Evolutionary conservation across 345 rosid species (phyloP), one percentile per base, ranked within the genome.

Genomic region (Gossypium australe): DNA sequence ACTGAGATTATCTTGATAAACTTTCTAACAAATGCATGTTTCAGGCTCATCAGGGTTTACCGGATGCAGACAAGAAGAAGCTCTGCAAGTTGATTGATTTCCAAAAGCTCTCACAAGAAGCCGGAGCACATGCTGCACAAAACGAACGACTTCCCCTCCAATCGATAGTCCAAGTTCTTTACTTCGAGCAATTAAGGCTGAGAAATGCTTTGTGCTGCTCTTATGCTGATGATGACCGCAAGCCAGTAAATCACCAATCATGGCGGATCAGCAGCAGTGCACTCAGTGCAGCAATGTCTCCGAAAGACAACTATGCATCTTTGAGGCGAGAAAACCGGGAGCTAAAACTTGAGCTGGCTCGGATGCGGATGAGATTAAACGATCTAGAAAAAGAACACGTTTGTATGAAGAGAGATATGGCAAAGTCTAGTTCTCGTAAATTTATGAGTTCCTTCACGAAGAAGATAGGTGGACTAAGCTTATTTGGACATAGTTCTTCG

Each of bases 71-170:
- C 85, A 87, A 83, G 90, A 92, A 91, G 87, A 89, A 80, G 86
- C 85, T 92, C 2, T 86, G 89, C 76, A 94, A 91, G 78, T 81
- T 89, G 79, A 86, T 94, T 0, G 98, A 94, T 81, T 94, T 92
- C 82, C 98, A 94, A 80, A 94, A 94, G 89, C 97, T 94, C 68
- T 92, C 98, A 12, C 97, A 87, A 81, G 98, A 94, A 72, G 98
- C 94, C 1, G 98, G 98, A n/a, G 93, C 97, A 11, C 98, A 94
- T 64, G 98, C 98, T 53, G 96, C 98, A 0, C 97, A 94, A 71
- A 94, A 94, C 64, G 98, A 92, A 73, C 89, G 98, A 52, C 97
- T 94, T 27, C 95, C 98, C 45, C 93, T 94, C 69, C 98, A 94
- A 77, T 91, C 98, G 11, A 91, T 92, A 7, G 98, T 94, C 57